phyloP scores from a whole-genome alignment of 352 stramenopile genomes.

The Globisporangium orthogonon region DNA sequence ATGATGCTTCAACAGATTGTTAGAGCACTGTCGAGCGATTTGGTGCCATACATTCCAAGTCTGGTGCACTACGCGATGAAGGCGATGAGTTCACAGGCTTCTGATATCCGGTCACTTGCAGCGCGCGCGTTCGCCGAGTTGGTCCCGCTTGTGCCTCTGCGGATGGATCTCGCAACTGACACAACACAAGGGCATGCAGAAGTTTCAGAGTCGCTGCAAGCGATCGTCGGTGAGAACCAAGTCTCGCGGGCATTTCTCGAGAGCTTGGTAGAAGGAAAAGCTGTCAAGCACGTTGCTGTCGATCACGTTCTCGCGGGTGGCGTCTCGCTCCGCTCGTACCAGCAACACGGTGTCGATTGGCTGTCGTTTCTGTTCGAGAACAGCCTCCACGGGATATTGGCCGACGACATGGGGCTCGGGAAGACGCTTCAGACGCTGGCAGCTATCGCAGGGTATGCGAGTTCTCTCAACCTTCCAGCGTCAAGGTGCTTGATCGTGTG shows the following conservation, averaged over 20 bases:
- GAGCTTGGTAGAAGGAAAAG: conserved; percentile 50
- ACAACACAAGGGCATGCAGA: conserved; percentile 4
- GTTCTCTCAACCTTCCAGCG: conserved; percentile 15
- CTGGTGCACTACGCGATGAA: conserved; percentile 67
- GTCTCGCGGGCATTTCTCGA: conserved; percentile 66
- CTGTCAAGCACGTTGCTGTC: conserved; percentile 34
- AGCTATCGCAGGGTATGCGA: conserved; percentile 56
- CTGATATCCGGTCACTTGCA: conserved; percentile 35
- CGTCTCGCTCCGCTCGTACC: conserved; percentile 52
- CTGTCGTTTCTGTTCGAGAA: conserved; percentile 64
- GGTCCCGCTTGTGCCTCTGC: conserved; percentile 58
- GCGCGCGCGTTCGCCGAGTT: conserved; percentile 65
- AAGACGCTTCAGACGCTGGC: conserved; percentile 96
- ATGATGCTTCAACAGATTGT: conserved; percentile 59
- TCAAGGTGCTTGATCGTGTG: conserved; percentile 85
- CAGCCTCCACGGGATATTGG: conserved; percentile 71
- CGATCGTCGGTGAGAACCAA: conserved; percentile 35
- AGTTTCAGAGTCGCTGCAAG: conserved; percentile 10
- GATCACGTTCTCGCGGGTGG: conserved; percentile 19
- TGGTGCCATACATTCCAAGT: conserved; percentile 60
- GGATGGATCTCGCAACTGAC: conserved; percentile 51
- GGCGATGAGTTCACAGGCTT: conserved; percentile 42
- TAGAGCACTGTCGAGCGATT: conserved; percentile 15
- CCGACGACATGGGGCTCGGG: conserved; percentile 88
- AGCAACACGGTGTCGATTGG: conserved; percentile 78